Evolutionary conservation across 805 yeast species (phyloP), one percentile per base, ranked within the genome.

Genomic region (Torulaspora indica): DNA sequence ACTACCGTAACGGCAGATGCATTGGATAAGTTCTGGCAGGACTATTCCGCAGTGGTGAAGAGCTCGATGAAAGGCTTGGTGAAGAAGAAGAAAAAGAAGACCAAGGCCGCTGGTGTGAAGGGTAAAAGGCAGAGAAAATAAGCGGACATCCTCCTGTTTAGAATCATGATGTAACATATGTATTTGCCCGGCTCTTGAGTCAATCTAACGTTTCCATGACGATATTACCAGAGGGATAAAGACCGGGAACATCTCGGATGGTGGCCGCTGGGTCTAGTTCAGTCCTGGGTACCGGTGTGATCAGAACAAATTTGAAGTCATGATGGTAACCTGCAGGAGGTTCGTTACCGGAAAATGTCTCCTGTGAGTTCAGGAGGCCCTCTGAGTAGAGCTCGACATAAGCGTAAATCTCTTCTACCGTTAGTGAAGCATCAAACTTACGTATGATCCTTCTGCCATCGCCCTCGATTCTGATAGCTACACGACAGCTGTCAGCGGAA

Each of bases 41-140:
- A 79, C 20, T 90, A 89, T 65, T 67, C 86, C 1, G 79, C 78
- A 34, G 76, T 76, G 0, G 71, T 89, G 44, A 89, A 86, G 60
- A 60, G 71, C 17, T 90, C 93, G 4, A 78, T 85, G 63, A 69
- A 69, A 3, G 96, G 95, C 1, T 73, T 90, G 63, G 76, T 79
- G 60, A 86, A 83, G 76, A 88, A 86, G 70, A 87, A 85, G 47
- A 87, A 86, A 72, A 76, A 75, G 69, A 81, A 78, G 69, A 72
- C 75, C 60, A 74, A 72, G 67, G 52, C 71, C 63, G 61, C 64
- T 34, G 33, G 42, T 13, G 12, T 35, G 3, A 51, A 38, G 28
- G 34, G 44, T 20, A 50, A 54, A 39, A 46, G 45, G 35, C 41
- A 14, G 9, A 52, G 42, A 42, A 51, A 48, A 38, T 41, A 37